These are phyloP conservation scores for Trametes polyzona DNA, from an alignment of 1,284 basidiomycete species.

Conservation along the genomic window DNA sequence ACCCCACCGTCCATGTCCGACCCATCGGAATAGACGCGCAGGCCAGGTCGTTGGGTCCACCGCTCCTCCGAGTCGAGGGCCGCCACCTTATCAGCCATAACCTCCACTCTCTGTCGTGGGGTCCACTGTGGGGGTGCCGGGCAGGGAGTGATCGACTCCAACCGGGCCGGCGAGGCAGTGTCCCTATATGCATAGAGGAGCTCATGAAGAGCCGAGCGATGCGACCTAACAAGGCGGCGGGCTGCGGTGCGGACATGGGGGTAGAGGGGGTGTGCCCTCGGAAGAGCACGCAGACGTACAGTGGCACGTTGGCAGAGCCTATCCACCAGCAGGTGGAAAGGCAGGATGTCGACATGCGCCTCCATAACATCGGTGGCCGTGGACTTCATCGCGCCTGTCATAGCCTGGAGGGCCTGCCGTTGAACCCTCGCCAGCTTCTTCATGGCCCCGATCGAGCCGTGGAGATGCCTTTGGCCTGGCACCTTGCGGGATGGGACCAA, in stretches of 20 bases:
- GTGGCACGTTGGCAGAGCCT: constrained; percentile 33
- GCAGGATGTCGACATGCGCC: constrained; percentile 38
- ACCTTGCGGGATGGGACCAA: constrained; percentile 27
- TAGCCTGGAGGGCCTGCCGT: constrained; percentile 33
- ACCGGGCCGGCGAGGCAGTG: background rate
- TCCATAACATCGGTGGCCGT: constrained; percentile 39
- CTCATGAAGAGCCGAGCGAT: constrained; percentile 27
- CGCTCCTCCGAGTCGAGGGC: constrained; percentile 9
- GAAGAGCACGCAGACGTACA: constrained; percentile 37
- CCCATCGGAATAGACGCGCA: constrained; percentile 26
- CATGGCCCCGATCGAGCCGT: constrained; percentile 14
- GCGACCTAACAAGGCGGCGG: constrained; percentile 10
- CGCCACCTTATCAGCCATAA: constrained; percentile 9
- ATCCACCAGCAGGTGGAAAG: constrained; percentile 33
- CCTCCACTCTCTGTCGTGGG: constrained; percentile 2
- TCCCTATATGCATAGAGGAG: constrained; percentile 24
- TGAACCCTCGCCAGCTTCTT: constrained; percentile 34
- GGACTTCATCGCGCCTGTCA: constrained; percentile 40
- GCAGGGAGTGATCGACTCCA: constrained; percentile 24
- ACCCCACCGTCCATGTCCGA: constrained; percentile 19
- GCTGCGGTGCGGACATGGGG: constrained; percentile 17
- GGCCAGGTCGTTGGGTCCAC: background rate
- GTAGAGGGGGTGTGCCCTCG: constrained; percentile 37
- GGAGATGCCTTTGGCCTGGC: constrained; percentile 9
- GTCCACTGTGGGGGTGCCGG: constrained; percentile 14